Evolutionary conservation across 2,329 filamentous ascomycete species (phyloP), one percentile per base, ranked within the genome.

Genomic region (Coniochaeta sp.): DNA sequence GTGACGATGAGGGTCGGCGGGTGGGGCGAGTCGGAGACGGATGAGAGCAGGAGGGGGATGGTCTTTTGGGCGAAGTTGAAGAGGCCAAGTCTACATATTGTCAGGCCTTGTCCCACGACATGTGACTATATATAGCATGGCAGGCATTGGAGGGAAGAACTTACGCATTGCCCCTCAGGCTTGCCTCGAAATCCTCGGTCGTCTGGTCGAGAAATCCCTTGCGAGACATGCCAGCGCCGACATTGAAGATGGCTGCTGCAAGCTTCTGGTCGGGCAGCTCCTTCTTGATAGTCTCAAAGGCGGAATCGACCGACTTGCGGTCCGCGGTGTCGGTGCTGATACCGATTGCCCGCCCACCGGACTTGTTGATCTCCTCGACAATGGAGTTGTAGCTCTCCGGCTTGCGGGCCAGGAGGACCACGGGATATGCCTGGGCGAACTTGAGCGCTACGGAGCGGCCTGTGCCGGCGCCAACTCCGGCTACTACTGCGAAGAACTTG

Each of bases 1-100:
- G 92, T 96, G 73, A 96, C 89, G 68, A 96, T 88, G 22, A 96
- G 77, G 0, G 89, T 88, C 0, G 91, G 91, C 5, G 91, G 90
- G 68, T 91, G 74, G 34, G 81, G 77, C 0, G 82, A 73, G 50
- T 77, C 74, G 0, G 73, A 72, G 0, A 85, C 81, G 0, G 86
- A 79, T 24, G 85, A 79, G 1, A 93, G 80, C 1, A 96, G 82
- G 1, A 88, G 78, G 0, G 92, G 91, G 0, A 96, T 75, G 0
- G 84, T 78, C 2, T 81, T 79, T 71, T 93, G 87, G 0, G 90
- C 85, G 72, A 96, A 96, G 67, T 87, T 76, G 72, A 91, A 91
- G 31, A 89, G 88, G 14, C 90, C 91, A 38, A 80, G 80, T 7
- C 84, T 86, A 60, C 54, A 17, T n/a, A 8, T 14, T 28, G 26